Evolutionary conservation across 2,329 filamentous ascomycete species (phyloP).

Genomic region (Ophiocordyceps sinensis): DNA sequence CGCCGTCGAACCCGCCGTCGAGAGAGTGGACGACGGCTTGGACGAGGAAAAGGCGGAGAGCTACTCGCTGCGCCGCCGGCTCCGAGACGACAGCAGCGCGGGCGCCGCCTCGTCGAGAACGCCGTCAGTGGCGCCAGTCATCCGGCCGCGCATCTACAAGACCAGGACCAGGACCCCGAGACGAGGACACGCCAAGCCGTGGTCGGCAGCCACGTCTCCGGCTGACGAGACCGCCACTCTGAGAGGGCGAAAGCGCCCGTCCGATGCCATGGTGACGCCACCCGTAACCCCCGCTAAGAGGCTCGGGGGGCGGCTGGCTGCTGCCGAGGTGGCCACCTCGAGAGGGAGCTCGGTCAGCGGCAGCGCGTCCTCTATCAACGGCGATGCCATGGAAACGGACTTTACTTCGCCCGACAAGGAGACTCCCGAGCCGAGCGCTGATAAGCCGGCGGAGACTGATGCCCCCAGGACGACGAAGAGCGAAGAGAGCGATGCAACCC

Average conservation of each 20-base stretch:
- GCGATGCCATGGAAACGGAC: conserved; percentile 23
- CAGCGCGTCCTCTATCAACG: conserved; percentile 12
- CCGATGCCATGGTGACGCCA: conserved; percentile 33
- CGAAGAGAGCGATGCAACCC: conserved; percentile 3
- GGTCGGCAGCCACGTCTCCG: conserved; percentile 15
- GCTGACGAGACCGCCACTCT: conserved; percentile 11
- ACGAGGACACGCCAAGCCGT: conserved; percentile 18
- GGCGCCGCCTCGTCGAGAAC: conserved; percentile 34
- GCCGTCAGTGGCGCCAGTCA: conserved; percentile 40
- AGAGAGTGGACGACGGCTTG: conserved; percentile 20
- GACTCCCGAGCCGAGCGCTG: conserved; percentile 21
- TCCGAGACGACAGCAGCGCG: conserved; percentile 36
- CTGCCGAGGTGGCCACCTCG: conserved; percentile 15
- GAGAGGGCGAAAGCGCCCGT: conserved; percentile 22
- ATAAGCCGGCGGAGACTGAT: conserved; percentile 10
- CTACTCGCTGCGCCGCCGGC: conserved; percentile 41
- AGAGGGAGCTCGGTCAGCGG: conserved; percentile 22
- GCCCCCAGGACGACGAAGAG: background rate
- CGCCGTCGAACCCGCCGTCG: conserved; percentile 35
- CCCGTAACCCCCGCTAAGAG: conserved; percentile 41
- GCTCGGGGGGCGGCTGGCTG: conserved; percentile 20
- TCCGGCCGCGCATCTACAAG: conserved; percentile 35
- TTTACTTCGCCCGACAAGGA: conserved; percentile 37
- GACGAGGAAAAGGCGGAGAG: conserved; percentile 23
- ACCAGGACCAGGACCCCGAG: conserved; percentile 17